Conservation (phyloP, 169 alveolate species). For the Fabrea salina region DNA sequence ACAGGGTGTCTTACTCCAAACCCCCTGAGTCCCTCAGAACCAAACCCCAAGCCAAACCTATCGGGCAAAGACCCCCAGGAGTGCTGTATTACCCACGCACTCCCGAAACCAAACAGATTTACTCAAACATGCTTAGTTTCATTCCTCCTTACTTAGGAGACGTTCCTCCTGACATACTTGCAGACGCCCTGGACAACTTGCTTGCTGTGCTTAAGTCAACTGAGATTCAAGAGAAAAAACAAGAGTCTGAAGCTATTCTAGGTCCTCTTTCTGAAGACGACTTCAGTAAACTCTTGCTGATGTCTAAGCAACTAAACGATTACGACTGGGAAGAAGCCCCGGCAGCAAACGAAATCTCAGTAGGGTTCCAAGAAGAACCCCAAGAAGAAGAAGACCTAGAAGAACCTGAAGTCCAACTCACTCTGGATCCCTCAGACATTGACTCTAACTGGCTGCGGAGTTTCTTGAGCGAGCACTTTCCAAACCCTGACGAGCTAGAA, state of each 20-base stretch:
- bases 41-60: background rate
- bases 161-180: constrained; percentile 40
- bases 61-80: background rate
- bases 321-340: background rate
- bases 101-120: background rate
- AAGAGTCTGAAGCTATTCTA: constrained; percentile 54
- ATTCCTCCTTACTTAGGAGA: constrained; percentile 3
- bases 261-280: constrained; percentile 21
- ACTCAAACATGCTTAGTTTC: background rate
- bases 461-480: background rate
- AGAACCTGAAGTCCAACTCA: background rate
- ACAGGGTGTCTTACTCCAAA: background rate
- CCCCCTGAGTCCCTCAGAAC: background rate
- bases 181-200: constrained; percentile 65
- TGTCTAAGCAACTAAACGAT: constrained; percentile 16
- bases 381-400: background rate
- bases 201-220: constrained; percentile 60
- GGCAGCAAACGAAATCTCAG: background rate
- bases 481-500: background rate
- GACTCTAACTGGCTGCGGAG: constrained; percentile 5
- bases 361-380: background rate
- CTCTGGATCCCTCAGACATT: background rate
- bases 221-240: constrained; percentile 42
- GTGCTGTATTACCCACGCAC: constrained; percentile 17
- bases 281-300: background rate